Evolutionary conservation across 192 early-diverging fungal genomes (phyloP).

Genomic region (Coemansia sp.): DNA sequence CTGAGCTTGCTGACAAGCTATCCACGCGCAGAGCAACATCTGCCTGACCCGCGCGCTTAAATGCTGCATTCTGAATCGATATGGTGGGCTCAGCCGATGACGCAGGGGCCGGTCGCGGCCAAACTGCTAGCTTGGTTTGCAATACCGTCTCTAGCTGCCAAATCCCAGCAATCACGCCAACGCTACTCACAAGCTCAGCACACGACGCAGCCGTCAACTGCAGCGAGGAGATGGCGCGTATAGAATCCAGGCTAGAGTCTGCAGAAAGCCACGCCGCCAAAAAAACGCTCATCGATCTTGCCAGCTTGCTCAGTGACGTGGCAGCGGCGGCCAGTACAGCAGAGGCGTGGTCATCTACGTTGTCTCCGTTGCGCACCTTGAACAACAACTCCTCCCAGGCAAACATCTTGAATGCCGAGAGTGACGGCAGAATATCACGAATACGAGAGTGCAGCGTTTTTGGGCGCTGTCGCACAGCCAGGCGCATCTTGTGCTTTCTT

Average conservation of each 20-base stretch:
- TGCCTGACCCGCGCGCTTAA: neutral
- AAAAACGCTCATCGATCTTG: constrained; percentile 3
- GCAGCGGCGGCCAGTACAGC: neutral
- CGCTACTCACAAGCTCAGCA: neutral
- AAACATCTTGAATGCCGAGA: constrained; percentile 23
- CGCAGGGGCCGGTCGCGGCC: neutral
- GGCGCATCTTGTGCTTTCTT: neutral
- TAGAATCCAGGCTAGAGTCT: neutral
- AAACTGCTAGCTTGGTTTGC: neutral
- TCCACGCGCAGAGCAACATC: neutral
- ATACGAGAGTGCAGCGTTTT: constrained; percentile 18
- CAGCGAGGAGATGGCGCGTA: constrained; percentile 1
- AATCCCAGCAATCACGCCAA: constrained; percentile 11
- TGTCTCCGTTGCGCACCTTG: constrained; percentile 3
- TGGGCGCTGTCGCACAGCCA: neutral
- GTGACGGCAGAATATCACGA: constrained; percentile 14
- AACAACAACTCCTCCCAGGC: constrained; percentile 19
- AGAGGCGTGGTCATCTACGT: constrained; percentile 13
- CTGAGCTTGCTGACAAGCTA: constrained; percentile 5
- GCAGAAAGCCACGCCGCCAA: constrained; percentile 2
- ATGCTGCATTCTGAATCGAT: neutral
- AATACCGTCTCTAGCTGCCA: constrained; percentile 9
- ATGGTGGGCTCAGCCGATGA: neutral
- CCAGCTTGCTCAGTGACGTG: constrained; percentile 4
- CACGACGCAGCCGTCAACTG: constrained; percentile 8